Evolutionary conservation across 2,329 filamentous ascomycete genomes (phyloP).

Genomic region (Sodiomyces alkalinus): DNA sequence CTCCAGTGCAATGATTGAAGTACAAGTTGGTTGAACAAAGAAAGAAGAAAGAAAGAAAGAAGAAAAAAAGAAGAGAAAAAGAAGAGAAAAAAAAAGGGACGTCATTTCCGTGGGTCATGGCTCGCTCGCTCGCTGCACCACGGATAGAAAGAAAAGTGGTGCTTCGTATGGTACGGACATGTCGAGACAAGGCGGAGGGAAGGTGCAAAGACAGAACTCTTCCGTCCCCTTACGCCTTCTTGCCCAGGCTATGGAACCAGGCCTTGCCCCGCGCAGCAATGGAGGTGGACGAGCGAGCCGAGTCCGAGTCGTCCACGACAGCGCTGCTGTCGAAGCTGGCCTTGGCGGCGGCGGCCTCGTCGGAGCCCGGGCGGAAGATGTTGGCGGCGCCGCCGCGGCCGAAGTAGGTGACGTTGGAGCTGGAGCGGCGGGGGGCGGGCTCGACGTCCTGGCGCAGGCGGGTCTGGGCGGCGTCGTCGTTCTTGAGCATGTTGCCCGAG

Average conservation of each 20-base stretch:
- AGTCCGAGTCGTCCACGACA: conserved; percentile 17
- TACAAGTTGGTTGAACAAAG: too few species aligned
- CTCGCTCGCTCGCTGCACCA: too few species aligned
- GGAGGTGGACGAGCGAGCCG: conserved; percentile 5
- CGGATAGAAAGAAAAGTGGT: too few species aligned
- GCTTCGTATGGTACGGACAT: background rate
- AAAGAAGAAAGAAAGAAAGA: too few species aligned
- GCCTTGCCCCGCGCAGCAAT: conserved; percentile 30
- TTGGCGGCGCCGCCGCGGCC: conserved; percentile 68
- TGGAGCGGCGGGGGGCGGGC: conserved; percentile 39
- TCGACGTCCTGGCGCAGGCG: conserved; percentile 74
- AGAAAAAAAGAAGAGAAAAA: background rate
- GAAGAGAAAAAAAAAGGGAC: background rate
- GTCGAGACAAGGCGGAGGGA: background rate
- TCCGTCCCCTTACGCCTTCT: conserved; percentile 25
- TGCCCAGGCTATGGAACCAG: conserved; percentile 32
- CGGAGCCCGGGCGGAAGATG: conserved; percentile 34
- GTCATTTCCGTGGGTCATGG: too few species aligned
- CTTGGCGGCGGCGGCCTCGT: conserved; percentile 19
- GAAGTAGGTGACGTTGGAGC: conserved; percentile 45
- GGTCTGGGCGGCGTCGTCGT: conserved; percentile 57
- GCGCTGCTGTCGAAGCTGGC: conserved; percentile 12
- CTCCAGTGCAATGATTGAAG: too few species aligned
- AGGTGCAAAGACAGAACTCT: too few species aligned
- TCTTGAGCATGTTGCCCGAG: conserved; percentile 70